Base-by-base conservation (phyloP, 2,329 filamentous ascomycete genomes). In the Polychaeton citri region DNA sequence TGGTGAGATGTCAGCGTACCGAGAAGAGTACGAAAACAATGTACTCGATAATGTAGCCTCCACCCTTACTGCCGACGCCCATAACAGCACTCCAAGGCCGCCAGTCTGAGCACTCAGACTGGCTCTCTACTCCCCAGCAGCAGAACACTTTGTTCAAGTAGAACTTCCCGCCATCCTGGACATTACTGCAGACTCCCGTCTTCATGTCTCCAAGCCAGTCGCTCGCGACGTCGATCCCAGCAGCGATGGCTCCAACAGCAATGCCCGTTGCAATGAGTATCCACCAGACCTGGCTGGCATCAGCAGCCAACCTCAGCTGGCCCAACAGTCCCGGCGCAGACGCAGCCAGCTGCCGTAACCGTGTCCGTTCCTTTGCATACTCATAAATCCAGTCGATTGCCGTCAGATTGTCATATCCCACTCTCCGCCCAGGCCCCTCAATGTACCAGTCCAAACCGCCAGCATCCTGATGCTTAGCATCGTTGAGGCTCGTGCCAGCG, bases 301-400 rank as follows among this genome's bases (percentile, higher is more conserved):
- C 90, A 12, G 84, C 66, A 17, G 92, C 62, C 45, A 81, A 76
- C 42, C 73, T 77, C 36, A 81, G 50, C 49, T 85, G 76, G 9
- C 86, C 85, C 15, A 87, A 41, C 4, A 94, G 47, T 0, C 86
- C 83, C 15, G 73, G 69, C 6, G 76, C 72, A 48, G 72, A 74
- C 0, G 80, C 74, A 37, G 76, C 73, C 15, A 98, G 66, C 19
- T 81, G 72, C n/a, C 85, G 75, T 50, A 92, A 64, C 17, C 90
- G 76, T 58, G 93, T 85, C 15, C 90, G 76, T 63, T 98, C 90
- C 59, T 95, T 95, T 35, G 83, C 90, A 55, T 96, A 94, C 60
- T 98, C 90, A 51, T 94, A 96, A 54, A 96, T 96, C 90, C 90
- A 98, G 64, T 98, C 90, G 57, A 98, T 98, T 39, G 90, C 88